Percentiles rank a stretch among this genome's conserved stretches.
Conservation (phyloP, 176 grass and related monocot species). For the barley (Hordeum vulgare) region MorexV3_pseudomolecules_assembly NC_058524.1:66486560-66487059, state of each 20-base stretch:
- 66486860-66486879: not conserved
- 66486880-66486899: conserved; percentile 4
- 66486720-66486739: too few relatives aligned
- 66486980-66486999: too few relatives aligned
- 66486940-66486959: too few relatives aligned
- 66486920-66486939: not conserved
- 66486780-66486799: not conserved
- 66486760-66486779: not conserved
- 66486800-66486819: not conserved
- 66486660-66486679: not conserved
- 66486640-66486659: too few relatives aligned
- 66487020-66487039: too few relatives aligned
- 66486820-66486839: not conserved
- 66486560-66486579: not conserved
- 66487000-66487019: too few relatives aligned
- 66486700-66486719: not conserved
- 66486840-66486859: not conserved
- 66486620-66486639: too few relatives aligned
- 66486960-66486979: too few relatives aligned
- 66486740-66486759: conserved; percentile 29
- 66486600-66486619: conserved; percentile 28
- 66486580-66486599: not conserved
- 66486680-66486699: too few relatives aligned
- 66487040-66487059: too few relatives aligned
- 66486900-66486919: not conserved